Conservation (phyloP, 2,329 filamentous ascomycete genomes). For the Ophiostoma triangulosporum region DNA sequence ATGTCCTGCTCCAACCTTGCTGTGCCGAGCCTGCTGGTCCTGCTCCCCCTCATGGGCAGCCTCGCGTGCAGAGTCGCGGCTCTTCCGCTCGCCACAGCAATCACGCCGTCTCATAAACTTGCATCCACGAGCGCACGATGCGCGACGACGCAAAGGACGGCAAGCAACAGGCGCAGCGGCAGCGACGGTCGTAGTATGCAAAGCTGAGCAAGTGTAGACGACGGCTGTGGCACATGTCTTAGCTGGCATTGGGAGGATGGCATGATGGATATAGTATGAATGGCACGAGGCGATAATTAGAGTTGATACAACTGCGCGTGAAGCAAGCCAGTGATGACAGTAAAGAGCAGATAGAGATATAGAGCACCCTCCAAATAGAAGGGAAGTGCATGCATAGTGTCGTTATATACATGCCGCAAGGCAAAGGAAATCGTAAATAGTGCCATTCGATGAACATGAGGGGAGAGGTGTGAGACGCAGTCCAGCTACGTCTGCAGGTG, state of each 20-base stretch:
- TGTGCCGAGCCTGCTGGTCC: neutral
- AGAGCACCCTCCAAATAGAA: neutral
- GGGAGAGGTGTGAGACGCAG: neutral
- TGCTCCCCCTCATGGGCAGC: neutral
- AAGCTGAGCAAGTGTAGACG: neutral
- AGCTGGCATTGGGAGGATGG: neutral
- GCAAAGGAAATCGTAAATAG: neutral
- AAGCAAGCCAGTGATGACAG: neutral
- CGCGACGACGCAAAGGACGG: neutral
- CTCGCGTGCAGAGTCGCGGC: neutral
- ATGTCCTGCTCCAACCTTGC: neutral
- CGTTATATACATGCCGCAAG: neutral
- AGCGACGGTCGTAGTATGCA: conserved; percentile 2
- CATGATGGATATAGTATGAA: neutral
- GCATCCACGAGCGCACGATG: neutral
- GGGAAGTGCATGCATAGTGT: neutral
- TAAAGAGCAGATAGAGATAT: neutral
- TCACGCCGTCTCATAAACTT: neutral
- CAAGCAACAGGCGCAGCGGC: neutral
- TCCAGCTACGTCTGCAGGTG: conserved; percentile 5
- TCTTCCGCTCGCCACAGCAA: neutral
- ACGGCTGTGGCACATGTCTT: neutral
- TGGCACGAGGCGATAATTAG: neutral
- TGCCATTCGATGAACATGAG: too few relatives aligned
- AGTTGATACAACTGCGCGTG: neutral